Evolutionary conservation across 2,329 filamentous ascomycete genomes (phyloP).

Genomic region (Penicillium sp.): DNA sequence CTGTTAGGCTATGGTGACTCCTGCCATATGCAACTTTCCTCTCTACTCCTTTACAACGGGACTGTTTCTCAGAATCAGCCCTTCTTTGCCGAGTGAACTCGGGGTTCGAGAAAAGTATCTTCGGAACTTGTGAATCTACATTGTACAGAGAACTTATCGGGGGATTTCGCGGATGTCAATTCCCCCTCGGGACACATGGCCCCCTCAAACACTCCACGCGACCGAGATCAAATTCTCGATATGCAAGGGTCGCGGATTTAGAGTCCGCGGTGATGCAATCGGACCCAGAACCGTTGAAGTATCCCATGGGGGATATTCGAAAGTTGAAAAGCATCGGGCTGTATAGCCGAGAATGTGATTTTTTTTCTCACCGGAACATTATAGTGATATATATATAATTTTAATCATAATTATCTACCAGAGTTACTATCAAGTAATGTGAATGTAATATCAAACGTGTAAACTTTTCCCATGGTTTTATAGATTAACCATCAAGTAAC

Average conservation of each 20-base stretch:
- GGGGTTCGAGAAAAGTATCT: background rate
- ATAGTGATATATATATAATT: background rate
- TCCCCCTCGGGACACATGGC: background rate
- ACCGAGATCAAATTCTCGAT: conserved; percentile 1
- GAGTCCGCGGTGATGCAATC: conserved; percentile 1
- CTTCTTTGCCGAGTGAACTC: background rate
- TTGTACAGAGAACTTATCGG: background rate
- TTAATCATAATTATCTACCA: background rate
- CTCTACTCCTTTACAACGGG: background rate
- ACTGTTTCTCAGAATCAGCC: background rate
- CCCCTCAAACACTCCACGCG: background rate
- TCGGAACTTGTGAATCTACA: background rate
- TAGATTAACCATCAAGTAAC: background rate
- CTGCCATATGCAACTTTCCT: conserved; percentile 1
- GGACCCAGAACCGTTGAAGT: background rate
- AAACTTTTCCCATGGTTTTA: background rate
- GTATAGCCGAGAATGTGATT: background rate
- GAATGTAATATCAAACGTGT: background rate
- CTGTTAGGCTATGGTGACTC: background rate
- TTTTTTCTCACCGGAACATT: background rate
- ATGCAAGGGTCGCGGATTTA: conserved; percentile 7
- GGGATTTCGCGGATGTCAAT: background rate
- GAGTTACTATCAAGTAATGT: background rate
- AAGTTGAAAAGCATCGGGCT: background rate
- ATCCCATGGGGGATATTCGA: background rate